Percentiles rank a stretch among this genome's conserved stretches.
Evolutionary conservation across 2,329 filamentous ascomycete species (phyloP).

Genomic region (Chalaropsis ovoidea): DNA sequence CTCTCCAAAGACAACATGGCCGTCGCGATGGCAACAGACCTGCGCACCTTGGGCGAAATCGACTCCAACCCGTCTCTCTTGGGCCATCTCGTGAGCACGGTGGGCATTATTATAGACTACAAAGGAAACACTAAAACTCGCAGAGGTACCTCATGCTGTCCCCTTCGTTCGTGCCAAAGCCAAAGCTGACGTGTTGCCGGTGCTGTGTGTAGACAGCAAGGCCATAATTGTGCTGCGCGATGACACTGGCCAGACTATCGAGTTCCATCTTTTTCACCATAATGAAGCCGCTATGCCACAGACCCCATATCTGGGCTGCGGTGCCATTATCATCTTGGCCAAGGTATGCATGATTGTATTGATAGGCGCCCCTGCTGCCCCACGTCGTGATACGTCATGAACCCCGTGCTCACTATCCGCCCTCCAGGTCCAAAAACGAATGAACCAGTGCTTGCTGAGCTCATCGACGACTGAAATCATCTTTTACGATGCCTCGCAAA

Average conservation of each 20-base stretch:
- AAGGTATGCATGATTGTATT: constrained; percentile 4
- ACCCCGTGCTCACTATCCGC: background rate
- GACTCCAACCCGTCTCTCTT: background rate
- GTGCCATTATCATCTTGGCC: background rate
- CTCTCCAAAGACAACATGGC: background rate
- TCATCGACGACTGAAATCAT: background rate
- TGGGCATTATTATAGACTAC: background rate
- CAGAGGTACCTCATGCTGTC: background rate
- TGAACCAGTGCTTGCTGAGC: background rate
- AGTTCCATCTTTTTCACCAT: background rate
- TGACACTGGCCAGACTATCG: background rate
- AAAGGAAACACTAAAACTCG: background rate
- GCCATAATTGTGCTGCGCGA: constrained; percentile 5
- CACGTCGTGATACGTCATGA: background rate
- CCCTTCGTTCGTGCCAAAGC: background rate
- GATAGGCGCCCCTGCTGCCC: background rate
- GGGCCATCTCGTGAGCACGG: background rate
- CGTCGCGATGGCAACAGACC: background rate
- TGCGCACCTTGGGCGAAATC: background rate
- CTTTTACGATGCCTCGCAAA: background rate
- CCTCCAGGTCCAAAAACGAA: constrained; percentile 7
- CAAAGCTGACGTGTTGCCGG: background rate
- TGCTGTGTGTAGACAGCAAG: background rate
- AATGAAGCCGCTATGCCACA: background rate
- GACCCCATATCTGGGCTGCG: background rate